Base-by-base conservation (phyloP, 805 yeast species). In the Tanozyma kutaoensis region DNA sequence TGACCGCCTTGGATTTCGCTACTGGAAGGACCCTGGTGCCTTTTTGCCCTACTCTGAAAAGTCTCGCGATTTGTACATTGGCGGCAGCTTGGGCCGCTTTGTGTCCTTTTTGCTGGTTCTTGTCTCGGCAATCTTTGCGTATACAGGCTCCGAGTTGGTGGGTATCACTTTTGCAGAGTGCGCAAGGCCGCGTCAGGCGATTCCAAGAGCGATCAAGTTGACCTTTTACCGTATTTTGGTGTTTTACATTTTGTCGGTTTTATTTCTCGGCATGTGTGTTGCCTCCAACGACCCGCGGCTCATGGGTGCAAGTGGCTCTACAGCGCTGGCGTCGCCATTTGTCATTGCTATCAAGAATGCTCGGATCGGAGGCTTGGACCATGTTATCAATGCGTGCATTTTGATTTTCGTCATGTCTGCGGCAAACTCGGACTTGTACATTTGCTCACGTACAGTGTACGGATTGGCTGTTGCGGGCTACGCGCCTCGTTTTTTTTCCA, bases 141-240 rank as follows among this genome's bases (percentile, higher is more conserved):
- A 62, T 43, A 64, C 72, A 22, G 86, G 85, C 39, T 68, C 78
- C 14, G 85, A 77, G 50, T 53, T 60, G 39, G 72, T 76, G 33
- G 84, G 79, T 45, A 66, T 77, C 33, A 73, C 84, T 7, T 78
- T 76, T 31, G 79, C 80, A 23, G 88, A 78, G 55, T 72, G 79
- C 26, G 60, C 71, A 37, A 69, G 58, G 63, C 62, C 88, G 25
- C 57, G 81, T 43, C 59, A 61, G 36, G 66, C 72, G 36, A 69
- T 80, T 33, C 85, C 88, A 35, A 69, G 69, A 41, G 88, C 88
- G 24, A 67, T 72, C 40, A 71, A 64, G 43, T 61, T 74, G 49
- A 74, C 81, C 13, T 68, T 79, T 46, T 76, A 68, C 62, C 72
- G 52, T 52, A 72, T 80, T 29, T 45, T 69, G 27, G 43, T 76